phyloP scores from a whole-genome alignment of 352 stramenopile species.

The Pythium monospermum region DNA sequence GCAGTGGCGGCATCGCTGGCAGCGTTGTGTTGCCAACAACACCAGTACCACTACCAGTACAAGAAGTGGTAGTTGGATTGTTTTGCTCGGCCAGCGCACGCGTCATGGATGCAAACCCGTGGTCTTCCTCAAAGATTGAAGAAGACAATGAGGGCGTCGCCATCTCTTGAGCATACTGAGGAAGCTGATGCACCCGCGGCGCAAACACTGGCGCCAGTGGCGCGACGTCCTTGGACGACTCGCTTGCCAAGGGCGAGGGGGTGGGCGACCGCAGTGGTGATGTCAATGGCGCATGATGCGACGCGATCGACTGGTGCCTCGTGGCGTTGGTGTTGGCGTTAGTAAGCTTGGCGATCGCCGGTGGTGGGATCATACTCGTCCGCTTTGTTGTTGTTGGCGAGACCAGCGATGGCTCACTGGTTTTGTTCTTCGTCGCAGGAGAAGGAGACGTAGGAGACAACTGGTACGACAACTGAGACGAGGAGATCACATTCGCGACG shows the following conservation, averaged over 20 bases:
- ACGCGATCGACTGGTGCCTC: slow-evolving; percentile 4
- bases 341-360: slow-evolving; percentile 7
- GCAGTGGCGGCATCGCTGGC: background rate
- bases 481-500: background rate
- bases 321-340: background rate
- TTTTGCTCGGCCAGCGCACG: slow-evolving; percentile 15
- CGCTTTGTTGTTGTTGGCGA: slow-evolving; percentile 1
- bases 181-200: background rate
- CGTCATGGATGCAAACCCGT: slow-evolving; percentile 17
- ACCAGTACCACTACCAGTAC: no score
- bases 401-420: slow-evolving; percentile 3
- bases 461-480: no score
- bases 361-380: slow-evolving; percentile 18
- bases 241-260: no score
- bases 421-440: no score
- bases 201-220: no score
- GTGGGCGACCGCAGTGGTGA: no score
- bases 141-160: background rate
- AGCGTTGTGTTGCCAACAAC: background rate
- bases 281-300: no score
- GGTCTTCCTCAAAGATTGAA: slow-evolving; percentile 21
- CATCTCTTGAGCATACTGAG: background rate
- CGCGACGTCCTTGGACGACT: background rate
- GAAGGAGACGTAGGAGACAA: no score
- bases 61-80: background rate